Evolutionary conservation across 371 early-diverging fungal genomes (phyloP).

Genomic region (Mucor lusitanicus): DNA sequence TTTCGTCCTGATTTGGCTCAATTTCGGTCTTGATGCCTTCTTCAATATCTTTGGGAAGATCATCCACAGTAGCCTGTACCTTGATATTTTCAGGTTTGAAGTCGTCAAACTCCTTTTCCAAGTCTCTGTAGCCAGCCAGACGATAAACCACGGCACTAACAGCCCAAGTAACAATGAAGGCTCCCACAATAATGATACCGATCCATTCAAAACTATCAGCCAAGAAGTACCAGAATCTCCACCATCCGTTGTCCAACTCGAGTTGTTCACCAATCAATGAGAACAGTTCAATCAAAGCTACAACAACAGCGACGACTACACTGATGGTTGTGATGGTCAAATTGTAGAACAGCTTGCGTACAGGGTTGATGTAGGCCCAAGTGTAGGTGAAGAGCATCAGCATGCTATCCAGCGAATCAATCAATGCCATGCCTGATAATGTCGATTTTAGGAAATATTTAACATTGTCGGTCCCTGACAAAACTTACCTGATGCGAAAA

Average conservation of each 20-base stretch:
- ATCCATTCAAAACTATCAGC: slow-evolving; percentile 58
- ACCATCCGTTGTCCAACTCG: slow-evolving; percentile 55
- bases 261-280: slow-evolving; percentile 49
- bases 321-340: slow-evolving; percentile 63
- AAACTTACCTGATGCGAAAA: slow-evolving; percentile 62
- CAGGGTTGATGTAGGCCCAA: slow-evolving; percentile 65
- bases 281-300: slow-evolving; percentile 60
- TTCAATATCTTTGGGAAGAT: slow-evolving; percentile 9
- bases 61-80: background rate
- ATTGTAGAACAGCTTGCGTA: slow-evolving; percentile 67
- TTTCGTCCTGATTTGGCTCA: background rate
- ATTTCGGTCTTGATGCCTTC: background rate
- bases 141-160: slow-evolving; percentile 49
- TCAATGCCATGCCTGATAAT: slow-evolving; percentile 55
- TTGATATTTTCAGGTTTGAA: slow-evolving; percentile 16
- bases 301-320: slow-evolving; percentile 57
- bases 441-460: background rate
- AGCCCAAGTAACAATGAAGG: slow-evolving; percentile 53
- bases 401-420: slow-evolving; percentile 70
- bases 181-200: slow-evolving; percentile 55
- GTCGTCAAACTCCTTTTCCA: slow-evolving; percentile 42
- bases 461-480: background rate
- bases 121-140: slow-evolving; percentile 41
- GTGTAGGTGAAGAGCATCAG: slow-evolving; percentile 65
- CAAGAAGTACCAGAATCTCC: slow-evolving; percentile 54